Conservation (phyloP, 169 alveolate species). For the Plasmodium cynomolgi region DNA sequence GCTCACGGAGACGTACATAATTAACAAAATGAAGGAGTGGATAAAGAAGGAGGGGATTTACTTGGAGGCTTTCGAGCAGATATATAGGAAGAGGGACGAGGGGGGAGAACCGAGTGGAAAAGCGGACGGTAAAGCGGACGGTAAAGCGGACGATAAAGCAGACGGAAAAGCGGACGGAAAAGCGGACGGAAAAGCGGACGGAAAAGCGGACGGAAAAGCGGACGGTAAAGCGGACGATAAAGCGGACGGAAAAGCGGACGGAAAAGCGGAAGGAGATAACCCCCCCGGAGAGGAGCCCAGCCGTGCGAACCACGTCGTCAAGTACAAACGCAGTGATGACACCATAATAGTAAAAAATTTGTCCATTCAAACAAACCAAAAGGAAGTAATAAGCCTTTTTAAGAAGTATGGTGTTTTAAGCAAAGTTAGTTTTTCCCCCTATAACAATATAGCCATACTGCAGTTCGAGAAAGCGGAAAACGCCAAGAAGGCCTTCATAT, state of each 20-base stretch:
- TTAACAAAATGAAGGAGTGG: constrained; percentile 95
- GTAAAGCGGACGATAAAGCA: background rate
- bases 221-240: background rate
- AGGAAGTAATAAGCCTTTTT: constrained; percentile 88
- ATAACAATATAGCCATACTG: constrained; percentile 91
- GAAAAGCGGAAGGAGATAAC: background rate
- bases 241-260: constrained; percentile 3
- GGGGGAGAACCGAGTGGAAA: constrained; percentile 31
- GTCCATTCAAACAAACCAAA: constrained; percentile 80
- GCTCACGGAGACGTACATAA: constrained; percentile 93
- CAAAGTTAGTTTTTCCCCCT: constrained; percentile 90
- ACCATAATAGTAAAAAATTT: constrained; percentile 84
- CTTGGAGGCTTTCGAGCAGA: constrained; percentile 87
- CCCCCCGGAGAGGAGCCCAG: constrained; percentile 8
- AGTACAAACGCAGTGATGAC: constrained; percentile 74
- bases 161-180: constrained; percentile 10
- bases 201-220: background rate
- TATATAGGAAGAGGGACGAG: constrained; percentile 76
- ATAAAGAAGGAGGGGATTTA: constrained; percentile 92
- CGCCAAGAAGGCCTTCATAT: constrained; percentile 91
- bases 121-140: background rate
- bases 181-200: background rate
- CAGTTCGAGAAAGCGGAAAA: constrained; percentile 86
- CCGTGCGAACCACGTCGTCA: constrained; percentile 4
- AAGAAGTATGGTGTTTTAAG: constrained; percentile 87